Evolutionary conservation across 2,329 filamentous ascomycete species (phyloP).

Genomic region (Biscogniauxia marginata): DNA sequence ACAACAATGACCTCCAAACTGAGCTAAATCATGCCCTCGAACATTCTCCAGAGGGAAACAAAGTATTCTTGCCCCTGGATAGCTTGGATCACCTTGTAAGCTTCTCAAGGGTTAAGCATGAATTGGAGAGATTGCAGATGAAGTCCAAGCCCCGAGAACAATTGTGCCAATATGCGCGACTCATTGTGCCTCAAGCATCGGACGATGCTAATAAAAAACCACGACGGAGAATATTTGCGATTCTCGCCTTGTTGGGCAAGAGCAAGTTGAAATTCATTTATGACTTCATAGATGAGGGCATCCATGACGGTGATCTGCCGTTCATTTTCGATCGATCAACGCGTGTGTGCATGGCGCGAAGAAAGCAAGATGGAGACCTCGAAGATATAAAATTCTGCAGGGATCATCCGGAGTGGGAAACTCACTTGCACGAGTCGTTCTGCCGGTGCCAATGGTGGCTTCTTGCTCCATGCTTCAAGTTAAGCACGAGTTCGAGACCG

Average conservation of each 20-base stretch:
- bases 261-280: not conserved
- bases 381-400: not conserved
- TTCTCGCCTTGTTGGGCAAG: not conserved
- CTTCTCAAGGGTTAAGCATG: not conserved
- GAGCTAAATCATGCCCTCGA: not conserved
- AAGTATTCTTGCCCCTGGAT: not conserved
- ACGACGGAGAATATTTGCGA: not conserved
- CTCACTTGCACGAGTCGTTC: not conserved
- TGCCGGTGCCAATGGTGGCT: slow-evolving; percentile 6
- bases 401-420: not conserved
- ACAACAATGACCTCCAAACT: not conserved
- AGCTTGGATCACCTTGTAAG: not conserved
- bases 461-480: slow-evolving; percentile 8
- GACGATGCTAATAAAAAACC: not conserved
- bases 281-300: slow-evolving; percentile 2
- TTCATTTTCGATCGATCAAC: not conserved
- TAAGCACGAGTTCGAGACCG: not conserved
- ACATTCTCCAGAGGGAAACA: not conserved
- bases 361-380: not conserved
- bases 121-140: not conserved
- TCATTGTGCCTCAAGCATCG: not conserved
- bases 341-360: not conserved
- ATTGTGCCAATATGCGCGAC: not conserved
- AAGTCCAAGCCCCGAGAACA: no score
- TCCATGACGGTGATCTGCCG: slow-evolving; percentile 6